A percentile compares a stretch with the other conserved stretches of the same genome.
phyloP scores from a whole-genome alignment of 2,329 filamentous ascomycete species.

The Pseudocercospora musae region DNA sequence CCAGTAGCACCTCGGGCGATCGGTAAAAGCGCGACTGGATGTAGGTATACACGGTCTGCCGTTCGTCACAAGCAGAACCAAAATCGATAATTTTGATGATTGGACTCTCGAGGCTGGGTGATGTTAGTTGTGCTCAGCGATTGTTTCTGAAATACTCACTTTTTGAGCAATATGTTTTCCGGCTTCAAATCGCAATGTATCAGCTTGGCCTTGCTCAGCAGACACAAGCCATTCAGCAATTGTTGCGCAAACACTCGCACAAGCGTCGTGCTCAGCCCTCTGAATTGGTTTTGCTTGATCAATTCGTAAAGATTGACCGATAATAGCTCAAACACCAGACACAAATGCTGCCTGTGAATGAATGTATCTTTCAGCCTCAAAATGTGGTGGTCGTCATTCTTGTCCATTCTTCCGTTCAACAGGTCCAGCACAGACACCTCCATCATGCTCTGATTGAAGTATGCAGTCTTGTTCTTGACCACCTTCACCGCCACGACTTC shows the following conservation, averaged over 20 bases:
- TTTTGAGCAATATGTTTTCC: slow-evolving; percentile 96
- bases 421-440: slow-evolving; percentile 96
- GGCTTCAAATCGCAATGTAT: slow-evolving; percentile 99
- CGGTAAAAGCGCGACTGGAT: slow-evolving; percentile 98
- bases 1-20: slow-evolving; percentile 92
- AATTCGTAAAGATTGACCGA: slow-evolving; percentile 98
- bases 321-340: slow-evolving; percentile 90
- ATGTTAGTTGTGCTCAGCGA: background rate
- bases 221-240: slow-evolving; percentile 82
- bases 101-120: slow-evolving; percentile 75
- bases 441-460: slow-evolving; percentile 99
- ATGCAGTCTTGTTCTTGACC: slow-evolving; percentile 97
- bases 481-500: slow-evolving; percentile 99
- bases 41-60: slow-evolving; percentile 98
- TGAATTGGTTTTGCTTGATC: slow-evolving; percentile 99
- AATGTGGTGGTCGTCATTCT: slow-evolving; percentile 97
- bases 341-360: slow-evolving; percentile 95
- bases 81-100: slow-evolving; percentile 99
- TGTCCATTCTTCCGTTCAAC: slow-evolving; percentile 97
- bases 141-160: slow-evolving; percentile 49
- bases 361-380: slow-evolving; percentile 95
- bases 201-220: slow-evolving; percentile 91
- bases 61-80: slow-evolving; percentile 94
- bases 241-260: slow-evolving; percentile 98
- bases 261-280: slow-evolving; percentile 91